Conservation (phyloP, 106 monocot genomes). For the Dioscorea alata region DNA sequence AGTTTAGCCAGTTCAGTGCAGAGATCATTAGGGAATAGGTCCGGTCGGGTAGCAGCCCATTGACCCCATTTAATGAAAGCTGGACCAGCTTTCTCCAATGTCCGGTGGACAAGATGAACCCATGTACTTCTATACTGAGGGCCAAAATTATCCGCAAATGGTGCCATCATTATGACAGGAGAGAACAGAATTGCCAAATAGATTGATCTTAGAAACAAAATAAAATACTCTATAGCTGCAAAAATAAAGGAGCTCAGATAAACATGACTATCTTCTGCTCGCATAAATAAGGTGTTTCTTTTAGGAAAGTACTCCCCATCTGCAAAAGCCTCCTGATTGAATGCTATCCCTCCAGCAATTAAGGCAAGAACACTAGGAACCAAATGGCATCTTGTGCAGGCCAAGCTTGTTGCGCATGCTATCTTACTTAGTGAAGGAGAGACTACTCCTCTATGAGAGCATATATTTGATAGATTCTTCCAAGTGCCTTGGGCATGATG, state of each 20-base stretch:
- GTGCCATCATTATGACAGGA: conserved; percentile 49
- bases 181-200: conserved; percentile 56
- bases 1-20: conserved; percentile 58
- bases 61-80: conserved; percentile 85
- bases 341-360: conserved; percentile 31
- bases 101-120: conserved; percentile 47
- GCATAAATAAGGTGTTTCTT: conserved; percentile 34
- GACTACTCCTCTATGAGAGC: conserved; percentile 7
- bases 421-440: conserved; percentile 27
- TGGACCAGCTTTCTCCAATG: conserved; percentile 62
- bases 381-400: conserved; percentile 34
- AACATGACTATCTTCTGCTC: conserved; percentile 46
- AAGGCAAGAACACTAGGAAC: conserved; percentile 47
- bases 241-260: conserved; percentile 35
- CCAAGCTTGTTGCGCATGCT: conserved; percentile 44
- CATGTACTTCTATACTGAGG: conserved; percentile 35
- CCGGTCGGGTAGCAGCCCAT: conserved; percentile 76
- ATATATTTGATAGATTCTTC: conserved; percentile 20
- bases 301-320: conserved; percentile 49
- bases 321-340: conserved; percentile 20
- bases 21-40: conserved; percentile 64
- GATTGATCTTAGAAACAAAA: conserved; percentile 43
- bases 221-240: conserved; percentile 28
- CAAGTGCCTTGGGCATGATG: conserved; percentile 21
- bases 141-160: conserved; percentile 45